These are phyloP conservation scores for Eimeria acervulina DNA, from an alignment of 169 alveolate species.

Conservation along the genomic window DNA sequence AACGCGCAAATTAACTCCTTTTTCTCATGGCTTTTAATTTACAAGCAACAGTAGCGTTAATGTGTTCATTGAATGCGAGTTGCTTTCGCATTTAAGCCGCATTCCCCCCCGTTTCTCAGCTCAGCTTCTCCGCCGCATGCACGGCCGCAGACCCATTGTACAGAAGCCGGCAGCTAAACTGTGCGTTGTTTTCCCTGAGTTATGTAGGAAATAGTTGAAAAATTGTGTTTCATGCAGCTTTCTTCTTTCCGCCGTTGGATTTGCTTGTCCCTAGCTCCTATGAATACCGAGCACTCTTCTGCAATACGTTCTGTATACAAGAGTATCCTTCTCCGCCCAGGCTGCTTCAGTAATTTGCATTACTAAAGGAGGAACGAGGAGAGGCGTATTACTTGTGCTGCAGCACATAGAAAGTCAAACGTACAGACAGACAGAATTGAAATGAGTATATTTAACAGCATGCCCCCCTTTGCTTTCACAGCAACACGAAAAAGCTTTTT, in stretches of 20 bases:
- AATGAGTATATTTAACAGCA: not conserved
- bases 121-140: not conserved
- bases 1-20: not conserved
- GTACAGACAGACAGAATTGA: not conserved
- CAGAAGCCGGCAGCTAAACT: not conserved
- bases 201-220: not conserved
- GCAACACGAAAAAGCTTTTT: not conserved
- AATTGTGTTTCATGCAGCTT: not conserved
- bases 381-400: not conserved
- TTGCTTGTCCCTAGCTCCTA: not conserved
- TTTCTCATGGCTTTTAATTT: not conserved
- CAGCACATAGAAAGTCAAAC: not conserved
- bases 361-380: not conserved
- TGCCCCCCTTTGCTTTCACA: not conserved
- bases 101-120: not conserved
- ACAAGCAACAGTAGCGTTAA: not conserved
- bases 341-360: not conserved
- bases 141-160: not conserved
- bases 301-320: too few relatives aligned
- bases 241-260: not conserved
- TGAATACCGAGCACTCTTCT: too few relatives aligned
- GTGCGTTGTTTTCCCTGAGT: not conserved
- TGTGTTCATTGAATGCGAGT: not conserved
- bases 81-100: not conserved
- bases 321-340: too few relatives aligned